phyloP scores from a whole-genome alignment of 148 eudicot genomes.

The Rhododendron ovatum region DNA sequence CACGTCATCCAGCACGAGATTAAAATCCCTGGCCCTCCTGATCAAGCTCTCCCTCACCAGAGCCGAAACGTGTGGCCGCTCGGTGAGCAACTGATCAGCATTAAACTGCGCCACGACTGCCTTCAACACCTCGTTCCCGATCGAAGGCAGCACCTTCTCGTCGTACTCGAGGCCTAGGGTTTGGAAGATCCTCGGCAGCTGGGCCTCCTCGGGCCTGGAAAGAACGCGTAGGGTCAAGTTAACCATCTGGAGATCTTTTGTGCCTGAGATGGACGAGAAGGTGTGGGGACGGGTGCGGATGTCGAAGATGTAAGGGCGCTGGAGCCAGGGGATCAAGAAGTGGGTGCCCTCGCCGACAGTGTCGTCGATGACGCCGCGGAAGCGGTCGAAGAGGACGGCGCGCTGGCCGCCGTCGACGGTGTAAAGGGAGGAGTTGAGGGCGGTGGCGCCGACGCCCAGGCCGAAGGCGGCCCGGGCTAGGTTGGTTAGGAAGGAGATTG shows the following conservation, averaged over 20 bases:
- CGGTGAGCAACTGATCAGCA: constrained; percentile 94
- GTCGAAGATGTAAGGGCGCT: constrained; percentile 77
- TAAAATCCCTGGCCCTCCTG: constrained; percentile 79
- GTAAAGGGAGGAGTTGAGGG: constrained; percentile 63
- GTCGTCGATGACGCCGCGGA: constrained; percentile 61
- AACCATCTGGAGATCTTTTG: constrained; percentile 96
- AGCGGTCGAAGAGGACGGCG: constrained; percentile 89
- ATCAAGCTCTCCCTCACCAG: constrained; percentile 75
- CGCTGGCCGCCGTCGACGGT: constrained; percentile 93
- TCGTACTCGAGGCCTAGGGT: constrained; percentile 43
- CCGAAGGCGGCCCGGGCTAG: constrained; percentile 49
- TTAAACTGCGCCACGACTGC: constrained; percentile 82
- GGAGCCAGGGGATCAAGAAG: constrained; percentile 79
- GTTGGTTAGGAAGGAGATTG: constrained; percentile 28
- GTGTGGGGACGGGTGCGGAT: constrained; percentile 86
- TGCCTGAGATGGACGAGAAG: constrained; percentile 76
- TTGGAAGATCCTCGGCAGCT: constrained; percentile 54
- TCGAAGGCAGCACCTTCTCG: constrained; percentile 85
- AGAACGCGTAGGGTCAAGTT: constrained; percentile 77
- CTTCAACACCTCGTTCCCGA: constrained; percentile 89
- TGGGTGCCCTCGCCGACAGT: constrained; percentile 91
- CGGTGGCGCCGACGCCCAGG: constrained; percentile 48
- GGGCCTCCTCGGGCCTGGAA: constrained; percentile 59
- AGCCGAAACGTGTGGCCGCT: constrained; percentile 79
- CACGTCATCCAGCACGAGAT: constrained; percentile 83